phyloP scores from a whole-genome alignment of 805 yeast genomes.

The Sungouiozyma intestinalis region DNA sequence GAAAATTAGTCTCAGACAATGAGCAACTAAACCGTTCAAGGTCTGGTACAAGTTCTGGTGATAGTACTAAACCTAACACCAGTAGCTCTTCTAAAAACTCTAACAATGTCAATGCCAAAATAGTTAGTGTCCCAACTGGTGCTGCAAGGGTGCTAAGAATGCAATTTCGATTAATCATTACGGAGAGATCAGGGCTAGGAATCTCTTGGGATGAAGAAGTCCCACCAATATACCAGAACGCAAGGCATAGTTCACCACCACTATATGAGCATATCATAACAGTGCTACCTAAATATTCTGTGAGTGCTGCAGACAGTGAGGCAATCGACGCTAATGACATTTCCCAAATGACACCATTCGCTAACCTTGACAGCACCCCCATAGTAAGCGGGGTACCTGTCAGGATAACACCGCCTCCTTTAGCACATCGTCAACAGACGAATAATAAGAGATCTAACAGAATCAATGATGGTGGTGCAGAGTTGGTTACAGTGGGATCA shows the following conservation, averaged over 20 bases:
- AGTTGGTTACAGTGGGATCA: conserved; percentile 14
- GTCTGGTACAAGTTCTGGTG: conserved; percentile 7
- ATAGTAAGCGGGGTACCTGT: conserved; percentile 3
- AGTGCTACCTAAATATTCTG: conserved; percentile 1
- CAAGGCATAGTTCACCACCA: conserved; percentile 79
- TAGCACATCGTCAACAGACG: conserved; percentile 18
- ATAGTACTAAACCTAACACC: conserved; percentile 2
- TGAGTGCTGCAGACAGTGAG: neutral
- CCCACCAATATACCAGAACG: conserved; percentile 90
- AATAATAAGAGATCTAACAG: neutral
- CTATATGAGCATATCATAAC: conserved; percentile 38
- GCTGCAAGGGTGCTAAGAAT: conserved; percentile 89
- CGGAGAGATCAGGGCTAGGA: conserved; percentile 91
- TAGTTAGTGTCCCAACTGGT: conserved; percentile 76
- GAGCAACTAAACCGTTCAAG: conserved; percentile 8
- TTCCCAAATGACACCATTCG: neutral
- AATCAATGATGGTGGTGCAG: neutral
- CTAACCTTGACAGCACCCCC: neutral
- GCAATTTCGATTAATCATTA: conserved; percentile 78
- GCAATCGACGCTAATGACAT: neutral
- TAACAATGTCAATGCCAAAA: conserved; percentile 6
- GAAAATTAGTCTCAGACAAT: conserved; percentile 15
- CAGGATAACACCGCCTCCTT: conserved; percentile 18
- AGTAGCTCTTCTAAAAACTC: neutral
- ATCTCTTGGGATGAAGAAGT: conserved; percentile 99